Evolutionary conservation across 345 rosid genomes (phyloP), one percentile per base, ranked within the genome.

Genomic region (Raphanus raphanistrum): DNA sequence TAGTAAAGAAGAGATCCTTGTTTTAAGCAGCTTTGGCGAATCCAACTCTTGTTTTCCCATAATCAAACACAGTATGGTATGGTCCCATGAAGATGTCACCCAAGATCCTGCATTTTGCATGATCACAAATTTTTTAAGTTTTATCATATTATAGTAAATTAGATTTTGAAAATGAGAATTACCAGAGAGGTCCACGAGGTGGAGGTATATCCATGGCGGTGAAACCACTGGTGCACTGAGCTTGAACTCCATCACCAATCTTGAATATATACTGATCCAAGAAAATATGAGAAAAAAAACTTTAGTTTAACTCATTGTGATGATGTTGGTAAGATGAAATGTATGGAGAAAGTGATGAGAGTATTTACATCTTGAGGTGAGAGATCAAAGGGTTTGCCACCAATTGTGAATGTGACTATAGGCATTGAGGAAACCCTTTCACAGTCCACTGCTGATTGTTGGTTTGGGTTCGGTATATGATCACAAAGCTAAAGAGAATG

Each of bases 51-150:
- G 81, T 72, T 72, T 94, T 85, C 27, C 88, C 93, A 4, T 85
- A 94, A 85, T 94, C 98, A 4, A 92, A 92, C n/a, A 94, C 96
- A 1, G 97, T 90, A 55, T 94, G 98, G 77, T 82, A 93, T 64
- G 73, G 85, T 88, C 98, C 98, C 98, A 91, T 90, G 85, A 93
- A 91, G 50, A 91, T 84, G 84, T 91, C 96, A 57, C 98, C 98
- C 86, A 91, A 55, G 65, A 93, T 93, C 98, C 98, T 91, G 89
- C 74, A 52, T 79, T 11, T 65, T 1, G 3, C 70, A 50, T 2
- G 26, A 13, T 7, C 73, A 68, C 12, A 71, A 11, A 10, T 2
- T 12, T 45, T 45, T 59, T 63, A 62, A 36, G 48, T 10, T 29
- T 74, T 63, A 8, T 62, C 45, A 17, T 68, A 43, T 75, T 55